Evolutionary conservation across 2,329 filamentous ascomycete species (phyloP).

Genomic region (Diaporthe sp.): DNA sequence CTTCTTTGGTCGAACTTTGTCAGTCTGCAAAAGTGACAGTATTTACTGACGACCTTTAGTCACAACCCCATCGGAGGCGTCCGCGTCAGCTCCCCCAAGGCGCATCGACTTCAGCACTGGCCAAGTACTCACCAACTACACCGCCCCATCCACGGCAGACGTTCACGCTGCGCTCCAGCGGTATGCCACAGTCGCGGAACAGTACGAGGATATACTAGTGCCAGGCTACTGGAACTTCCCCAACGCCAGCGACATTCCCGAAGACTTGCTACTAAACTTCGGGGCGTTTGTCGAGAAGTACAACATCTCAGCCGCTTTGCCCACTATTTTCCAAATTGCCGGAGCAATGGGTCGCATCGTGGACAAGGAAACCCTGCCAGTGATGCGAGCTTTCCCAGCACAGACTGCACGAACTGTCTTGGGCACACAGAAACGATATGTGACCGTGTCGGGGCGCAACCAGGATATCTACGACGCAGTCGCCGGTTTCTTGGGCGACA

Average conservation of each 20-base stretch:
- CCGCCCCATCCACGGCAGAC: constrained; percentile 7
- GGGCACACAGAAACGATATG: constrained; percentile 49
- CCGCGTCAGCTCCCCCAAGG: not conserved
- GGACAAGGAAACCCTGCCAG: constrained; percentile 58
- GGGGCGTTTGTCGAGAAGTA: constrained; percentile 64
- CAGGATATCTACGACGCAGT: constrained; percentile 58
- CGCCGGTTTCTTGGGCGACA: constrained; percentile 50
- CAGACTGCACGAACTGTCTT: constrained; percentile 53
- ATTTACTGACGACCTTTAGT: not conserved
- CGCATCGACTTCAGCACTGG: constrained; percentile 28
- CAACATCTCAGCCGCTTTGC: constrained; percentile 57
- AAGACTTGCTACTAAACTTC: constrained; percentile 62
- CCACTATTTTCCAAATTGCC: constrained; percentile 56
- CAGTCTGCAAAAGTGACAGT: not conserved
- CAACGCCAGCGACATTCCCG: constrained; percentile 58
- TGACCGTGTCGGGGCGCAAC: constrained; percentile 53
- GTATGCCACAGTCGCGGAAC: constrained; percentile 18
- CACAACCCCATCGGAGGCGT: not conserved
- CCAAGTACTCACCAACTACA: constrained; percentile 8
- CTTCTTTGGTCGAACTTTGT: not conserved
- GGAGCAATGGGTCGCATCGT: constrained; percentile 61
- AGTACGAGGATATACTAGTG: constrained; percentile 45
- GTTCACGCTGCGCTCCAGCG: not conserved
- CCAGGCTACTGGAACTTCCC: constrained; percentile 58
- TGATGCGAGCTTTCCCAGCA: constrained; percentile 58